A percentile compares a stretch with the other conserved stretches of the same genome.
These are phyloP conservation scores for Globisporangium nunn DNA, from an alignment of 352 stramenopile species.

Conservation along the genomic window DNA sequence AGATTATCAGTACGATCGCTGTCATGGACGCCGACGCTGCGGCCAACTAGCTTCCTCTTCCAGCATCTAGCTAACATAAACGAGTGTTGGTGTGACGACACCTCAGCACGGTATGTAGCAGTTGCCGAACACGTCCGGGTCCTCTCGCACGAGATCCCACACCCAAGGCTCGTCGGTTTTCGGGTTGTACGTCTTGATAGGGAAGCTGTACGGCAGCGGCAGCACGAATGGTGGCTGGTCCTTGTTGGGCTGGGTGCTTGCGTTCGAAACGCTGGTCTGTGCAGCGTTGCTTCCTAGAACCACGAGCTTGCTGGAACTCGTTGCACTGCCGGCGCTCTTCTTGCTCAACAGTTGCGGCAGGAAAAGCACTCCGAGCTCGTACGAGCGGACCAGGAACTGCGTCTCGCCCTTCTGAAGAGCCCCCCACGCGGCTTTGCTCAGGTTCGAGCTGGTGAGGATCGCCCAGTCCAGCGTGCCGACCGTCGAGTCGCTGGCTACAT, in stretches of 20 bases:
- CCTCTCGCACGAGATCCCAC: slow-evolving; percentile 67
- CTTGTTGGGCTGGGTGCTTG: background rate
- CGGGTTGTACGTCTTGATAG: slow-evolving; percentile 59
- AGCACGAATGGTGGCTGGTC: slow-evolving; percentile 13
- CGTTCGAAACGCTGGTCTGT: slow-evolving; percentile 17
- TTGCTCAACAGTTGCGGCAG: slow-evolving; percentile 26
- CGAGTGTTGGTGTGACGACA: background rate
- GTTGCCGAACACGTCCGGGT: slow-evolving; percentile 60
- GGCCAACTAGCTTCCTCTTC: background rate
- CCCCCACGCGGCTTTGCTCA: slow-evolving; percentile 81
- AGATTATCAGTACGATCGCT: slow-evolving; percentile 14
- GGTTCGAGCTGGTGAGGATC: slow-evolving; percentile 74
- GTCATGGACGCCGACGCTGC: too few species aligned
- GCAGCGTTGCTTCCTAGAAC: slow-evolving; percentile 14
- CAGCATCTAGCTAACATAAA: background rate
- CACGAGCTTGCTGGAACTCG: too few species aligned
- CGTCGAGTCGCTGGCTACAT: too few species aligned
- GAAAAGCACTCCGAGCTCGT: slow-evolving; percentile 77
- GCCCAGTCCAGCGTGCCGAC: slow-evolving; percentile 46
- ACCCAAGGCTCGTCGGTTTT: slow-evolving; percentile 73
- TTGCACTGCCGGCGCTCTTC: background rate
- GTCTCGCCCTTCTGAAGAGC: slow-evolving; percentile 61
- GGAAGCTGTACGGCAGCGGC: slow-evolving; percentile 62
- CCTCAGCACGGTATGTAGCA: slow-evolving; percentile 47
- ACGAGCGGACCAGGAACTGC: slow-evolving; percentile 80